Evolutionary conservation across 2,329 filamentous ascomycete genomes (phyloP), one percentile per base, ranked within the genome.

Genomic region (Microsporum ferrugineum): DNA sequence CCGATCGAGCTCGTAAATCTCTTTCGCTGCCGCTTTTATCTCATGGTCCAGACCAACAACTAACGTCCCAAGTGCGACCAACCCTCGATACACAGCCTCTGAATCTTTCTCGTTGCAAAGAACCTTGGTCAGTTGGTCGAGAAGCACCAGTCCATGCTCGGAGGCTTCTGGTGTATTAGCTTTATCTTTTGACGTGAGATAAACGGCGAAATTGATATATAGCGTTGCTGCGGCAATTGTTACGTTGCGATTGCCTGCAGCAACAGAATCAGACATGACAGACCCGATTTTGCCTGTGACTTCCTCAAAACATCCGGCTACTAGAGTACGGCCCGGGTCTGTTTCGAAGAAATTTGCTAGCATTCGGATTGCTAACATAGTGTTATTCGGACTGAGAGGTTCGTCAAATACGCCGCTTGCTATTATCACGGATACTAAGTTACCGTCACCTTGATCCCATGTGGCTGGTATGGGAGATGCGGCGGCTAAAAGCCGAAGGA

Each of bases 341-440:
- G 88, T 89, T 63, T 84, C 82, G 70, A 96, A 96, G 5, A 96
- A 78, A 67, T 99, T 99, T 34, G 85, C 86, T 57, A 97, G 80
- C 12, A 87, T 83, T 2, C 94, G 88, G 10, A 90, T 79, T 0
- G 87, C 86, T 79, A 99, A 88, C 87, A 97, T 96, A 8, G 84
- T 83, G 66, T 90, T 90, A 73, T 96, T 96, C 59, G 86, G 81
- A 41, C 84, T 85, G 0, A 87, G 78, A 1, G 83, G 79, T 0
- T 81, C 76, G 6, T 84, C 80, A 59, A 87, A 84, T 1, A 85
- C 79, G 0, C 74, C 82, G 58, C 80, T 83, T 49, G 71, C 72
- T 38, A 85, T 78, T 5, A 96, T 75, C 0, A 78, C 75, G 5
- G 81, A 76, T 2, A 88, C 72, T n/a, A 91, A 76, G 39, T 83